Percentiles rank a stretch among this genome's conserved stretches.
phyloP scores from a whole-genome alignment of 75 land plant genomes.

The Pseudotsuga menziesii region DNA sequence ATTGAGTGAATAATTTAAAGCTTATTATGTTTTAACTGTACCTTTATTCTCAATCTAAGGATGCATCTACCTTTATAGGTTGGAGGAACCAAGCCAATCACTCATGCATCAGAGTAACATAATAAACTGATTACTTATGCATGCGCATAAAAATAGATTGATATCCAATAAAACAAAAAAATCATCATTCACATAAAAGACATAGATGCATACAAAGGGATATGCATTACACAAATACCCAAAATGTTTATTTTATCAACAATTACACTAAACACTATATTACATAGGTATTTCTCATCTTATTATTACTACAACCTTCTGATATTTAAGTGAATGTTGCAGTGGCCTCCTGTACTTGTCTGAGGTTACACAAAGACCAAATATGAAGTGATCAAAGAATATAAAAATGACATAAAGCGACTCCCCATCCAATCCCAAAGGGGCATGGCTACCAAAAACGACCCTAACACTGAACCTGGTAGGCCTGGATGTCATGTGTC shows the following conservation, averaged over 20 bases:
- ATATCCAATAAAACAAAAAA: neutral
- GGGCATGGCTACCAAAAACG: neutral
- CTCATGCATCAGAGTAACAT: neutral
- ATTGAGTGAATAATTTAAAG: neutral
- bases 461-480: neutral
- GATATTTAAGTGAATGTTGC: neutral
- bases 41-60: neutral
- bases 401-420: neutral
- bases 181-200: neutral
- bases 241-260: neutral
- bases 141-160: neutral
- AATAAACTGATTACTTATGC: neutral
- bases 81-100: neutral
- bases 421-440: neutral
- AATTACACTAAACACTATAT: neutral
- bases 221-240: neutral
- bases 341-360: neutral
- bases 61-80: neutral
- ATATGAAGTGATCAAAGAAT: neutral
- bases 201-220: neutral
- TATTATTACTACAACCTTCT: neutral
- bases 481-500: neutral
- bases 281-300: neutral
- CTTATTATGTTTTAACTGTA: neutral
- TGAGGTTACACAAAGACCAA: neutral